A percentile compares a stretch with the other conserved stretches of the same genome.
These are phyloP conservation scores for Sideroxylon spinosum DNA, from an alignment of 179 eudicot species.

Conservation along the genomic window DNA sequence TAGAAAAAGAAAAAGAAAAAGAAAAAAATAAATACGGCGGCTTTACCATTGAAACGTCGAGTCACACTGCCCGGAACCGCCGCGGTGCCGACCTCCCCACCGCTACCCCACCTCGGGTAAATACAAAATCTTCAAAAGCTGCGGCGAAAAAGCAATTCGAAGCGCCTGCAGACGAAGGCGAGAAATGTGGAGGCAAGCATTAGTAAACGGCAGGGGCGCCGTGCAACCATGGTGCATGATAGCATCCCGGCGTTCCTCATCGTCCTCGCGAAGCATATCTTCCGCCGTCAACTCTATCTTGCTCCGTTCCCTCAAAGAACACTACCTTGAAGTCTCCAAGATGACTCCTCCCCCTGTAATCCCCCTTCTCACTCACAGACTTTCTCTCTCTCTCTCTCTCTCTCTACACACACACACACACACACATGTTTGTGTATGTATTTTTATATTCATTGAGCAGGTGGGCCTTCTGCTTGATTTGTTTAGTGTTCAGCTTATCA, in stretches of 20 bases:
- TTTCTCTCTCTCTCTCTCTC: slow-evolving; percentile 13
- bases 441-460: not conserved
- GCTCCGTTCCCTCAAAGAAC: slow-evolving; percentile 82
- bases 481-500: slow-evolving; percentile 16
- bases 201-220: slow-evolving; percentile 29
- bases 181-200: slow-evolving; percentile 43
- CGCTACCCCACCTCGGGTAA: no score
- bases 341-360: slow-evolving; percentile 83
- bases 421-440: not conserved
- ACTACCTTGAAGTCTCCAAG: slow-evolving; percentile 80
- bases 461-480: slow-evolving; percentile 5
- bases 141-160: not conserved
- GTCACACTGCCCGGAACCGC: no score
- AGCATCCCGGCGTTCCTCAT: slow-evolving; percentile 24
- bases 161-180: not conserved
- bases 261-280: slow-evolving; percentile 29
- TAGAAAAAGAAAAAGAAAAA: no score
- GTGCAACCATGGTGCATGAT: slow-evolving; percentile 37
- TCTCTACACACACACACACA: not conserved
- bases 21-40: no score
- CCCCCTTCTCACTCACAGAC: not conserved
- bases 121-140: not conserved
- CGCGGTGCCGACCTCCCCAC: no score
- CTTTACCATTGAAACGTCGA: no score
- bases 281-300: slow-evolving; percentile 61